These are phyloP conservation scores for Debaryomyces sp. DNA, from an alignment of 1,139 yeast genomes.

Conservation along the genomic window DNA sequence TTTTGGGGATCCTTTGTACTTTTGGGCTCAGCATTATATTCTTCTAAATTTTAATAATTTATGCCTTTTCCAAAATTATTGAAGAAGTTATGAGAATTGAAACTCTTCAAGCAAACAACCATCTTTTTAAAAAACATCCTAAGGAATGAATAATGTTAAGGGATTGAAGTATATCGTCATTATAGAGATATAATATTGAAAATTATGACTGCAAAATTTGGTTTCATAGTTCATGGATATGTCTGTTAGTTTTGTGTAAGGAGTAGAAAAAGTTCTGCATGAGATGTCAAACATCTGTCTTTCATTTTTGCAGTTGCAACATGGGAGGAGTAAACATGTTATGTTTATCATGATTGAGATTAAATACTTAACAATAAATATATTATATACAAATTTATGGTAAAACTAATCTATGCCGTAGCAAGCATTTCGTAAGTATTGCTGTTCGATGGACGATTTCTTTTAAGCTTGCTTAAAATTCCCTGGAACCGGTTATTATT, in stretches of 20 bases:
- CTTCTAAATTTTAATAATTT: neutral
- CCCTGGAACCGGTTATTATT: neutral
- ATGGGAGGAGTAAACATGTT: neutral
- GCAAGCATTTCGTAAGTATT: slow-evolving; percentile 1
- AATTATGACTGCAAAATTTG: neutral
- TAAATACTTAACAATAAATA: neutral
- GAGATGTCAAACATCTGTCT: neutral
- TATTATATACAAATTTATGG: neutral
- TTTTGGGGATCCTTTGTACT: neutral
- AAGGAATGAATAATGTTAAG: neutral
- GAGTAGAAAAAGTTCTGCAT: neutral
- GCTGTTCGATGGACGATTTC: neutral
- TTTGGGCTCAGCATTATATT: neutral
- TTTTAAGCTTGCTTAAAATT: neutral
- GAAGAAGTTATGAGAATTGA: neutral
- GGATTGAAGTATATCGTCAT: neutral
- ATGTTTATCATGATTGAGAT: neutral
- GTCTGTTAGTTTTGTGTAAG: neutral
- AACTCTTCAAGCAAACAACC: neutral
- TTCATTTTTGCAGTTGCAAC: neutral
- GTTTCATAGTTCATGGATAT: no score
- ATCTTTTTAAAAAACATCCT: no score
- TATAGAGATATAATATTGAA: neutral
- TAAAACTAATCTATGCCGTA: neutral
- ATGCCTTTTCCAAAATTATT: neutral